A percentile compares a stretch with the other conserved stretches of the same genome.
Evolutionary conservation across 2,329 filamentous ascomycete genomes (phyloP).

Genomic region (Ascochyta pisi): DNA sequence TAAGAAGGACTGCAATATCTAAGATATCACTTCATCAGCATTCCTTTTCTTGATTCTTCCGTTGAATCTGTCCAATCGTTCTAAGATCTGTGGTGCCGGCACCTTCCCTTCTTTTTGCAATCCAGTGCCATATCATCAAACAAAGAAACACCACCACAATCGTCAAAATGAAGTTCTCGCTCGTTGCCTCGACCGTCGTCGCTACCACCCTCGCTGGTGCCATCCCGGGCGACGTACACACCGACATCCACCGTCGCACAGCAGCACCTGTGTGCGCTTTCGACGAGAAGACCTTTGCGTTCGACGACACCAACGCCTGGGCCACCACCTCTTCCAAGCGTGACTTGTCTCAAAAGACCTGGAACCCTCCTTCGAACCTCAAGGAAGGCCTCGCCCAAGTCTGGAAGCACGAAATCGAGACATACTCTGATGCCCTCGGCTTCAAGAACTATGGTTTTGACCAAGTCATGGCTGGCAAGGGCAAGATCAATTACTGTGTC

Average conservation of each 20-base stretch:
- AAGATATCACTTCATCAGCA: neutral
- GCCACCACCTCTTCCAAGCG: slow-evolving; percentile 22
- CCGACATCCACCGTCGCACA: slow-evolving; percentile 20
- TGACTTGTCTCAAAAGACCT: slow-evolving; percentile 27
- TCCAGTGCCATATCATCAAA: neutral
- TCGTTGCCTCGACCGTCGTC: slow-evolving; percentile 28
- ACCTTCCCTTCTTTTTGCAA: neutral
- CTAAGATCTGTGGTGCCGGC: slow-evolving; percentile 14
- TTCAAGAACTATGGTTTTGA: slow-evolving; percentile 46
- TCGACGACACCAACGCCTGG: slow-evolving; percentile 26
- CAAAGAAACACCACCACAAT: neutral
- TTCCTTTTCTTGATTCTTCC: slow-evolving; percentile 1
- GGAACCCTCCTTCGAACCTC: slow-evolving; percentile 36
- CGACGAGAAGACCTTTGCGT: slow-evolving; percentile 17
- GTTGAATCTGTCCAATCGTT: slow-evolving; percentile 2
- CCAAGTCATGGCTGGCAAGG: slow-evolving; percentile 37
- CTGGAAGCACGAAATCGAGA: slow-evolving; percentile 34
- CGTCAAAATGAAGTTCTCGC: slow-evolving; percentile 27
- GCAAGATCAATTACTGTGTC: slow-evolving; percentile 53
- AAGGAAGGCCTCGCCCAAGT: slow-evolving; percentile 31
- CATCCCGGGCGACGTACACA: slow-evolving; percentile 20
- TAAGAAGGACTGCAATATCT: neutral
- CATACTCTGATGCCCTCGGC: slow-evolving; percentile 29
- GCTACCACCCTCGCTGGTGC: slow-evolving; percentile 19
- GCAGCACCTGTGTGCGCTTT: slow-evolving; percentile 28